Percentiles rank a stretch among this genome's conserved stretches.
These are phyloP conservation scores for Cymbopogon citratus DNA, from an alignment of 176 grass and related monocot genomes.

Conservation along the genomic window DNA sequence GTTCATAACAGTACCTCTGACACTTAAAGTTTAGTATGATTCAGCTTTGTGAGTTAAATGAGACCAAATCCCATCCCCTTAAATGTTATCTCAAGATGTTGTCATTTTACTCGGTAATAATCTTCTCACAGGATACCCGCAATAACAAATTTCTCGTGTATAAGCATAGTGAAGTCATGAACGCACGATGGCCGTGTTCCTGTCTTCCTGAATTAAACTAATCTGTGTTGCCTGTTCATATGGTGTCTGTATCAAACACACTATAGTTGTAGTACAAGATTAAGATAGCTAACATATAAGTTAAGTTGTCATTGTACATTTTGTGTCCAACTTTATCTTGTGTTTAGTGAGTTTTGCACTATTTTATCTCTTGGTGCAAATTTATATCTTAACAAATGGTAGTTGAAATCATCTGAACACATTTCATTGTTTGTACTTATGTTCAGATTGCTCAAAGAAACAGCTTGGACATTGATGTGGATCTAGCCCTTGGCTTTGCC, in stretches of 20 bases:
- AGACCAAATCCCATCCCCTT: conserved; percentile 2
- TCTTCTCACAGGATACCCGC: neutral
- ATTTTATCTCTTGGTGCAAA: conserved; percentile 11
- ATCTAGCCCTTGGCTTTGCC: conserved; percentile 91
- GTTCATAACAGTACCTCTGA: too few relatives aligned
- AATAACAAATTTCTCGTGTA: conserved; percentile 2
- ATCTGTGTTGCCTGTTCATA: neutral
- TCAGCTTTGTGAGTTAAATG: neutral
- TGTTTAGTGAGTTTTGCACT: neutral
- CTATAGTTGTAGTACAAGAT: neutral
- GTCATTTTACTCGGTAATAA: neutral
- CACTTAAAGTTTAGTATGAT: neutral
- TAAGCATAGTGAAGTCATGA: neutral
- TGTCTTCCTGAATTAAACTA: neutral
- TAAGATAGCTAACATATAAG: neutral
- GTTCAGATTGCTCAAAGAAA: conserved; percentile 88
- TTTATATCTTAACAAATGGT: neutral
- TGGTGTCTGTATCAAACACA: neutral
- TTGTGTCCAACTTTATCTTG: neutral
- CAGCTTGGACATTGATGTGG: conserved; percentile 93
- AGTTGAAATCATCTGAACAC: conserved; percentile 21
- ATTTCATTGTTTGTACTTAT: conserved; percentile 30
- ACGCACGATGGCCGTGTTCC: neutral
- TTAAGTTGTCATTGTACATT: conserved; percentile 1
- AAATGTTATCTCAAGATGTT: conserved; percentile 12